A percentile compares a stretch with the other conserved stretches of the same genome.
Evolutionary conservation across 2,329 filamentous ascomycete genomes (phyloP).

Genomic region (Fusarium dlaminii): DNA sequence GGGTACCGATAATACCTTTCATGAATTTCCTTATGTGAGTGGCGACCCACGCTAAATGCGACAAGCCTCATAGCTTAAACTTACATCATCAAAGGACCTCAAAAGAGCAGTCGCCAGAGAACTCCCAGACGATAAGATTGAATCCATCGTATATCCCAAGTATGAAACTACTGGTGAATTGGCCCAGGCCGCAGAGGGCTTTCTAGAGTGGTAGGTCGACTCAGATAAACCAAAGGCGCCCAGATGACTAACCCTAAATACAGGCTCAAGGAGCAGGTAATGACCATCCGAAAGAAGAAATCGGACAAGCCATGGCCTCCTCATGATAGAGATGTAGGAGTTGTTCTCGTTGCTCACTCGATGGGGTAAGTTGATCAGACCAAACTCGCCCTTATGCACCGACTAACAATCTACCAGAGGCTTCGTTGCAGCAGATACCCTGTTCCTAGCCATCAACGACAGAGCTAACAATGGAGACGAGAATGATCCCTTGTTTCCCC

Average conservation of each 20-base stretch:
- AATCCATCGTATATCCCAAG: slow-evolving; percentile 73
- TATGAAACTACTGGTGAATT: slow-evolving; percentile 79
- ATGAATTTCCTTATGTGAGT: slow-evolving; percentile 66
- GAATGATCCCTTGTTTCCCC: slow-evolving; percentile 73
- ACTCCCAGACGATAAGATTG: slow-evolving; percentile 68
- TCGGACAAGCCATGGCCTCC: slow-evolving; percentile 79
- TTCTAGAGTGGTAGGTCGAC: slow-evolving; percentile 56
- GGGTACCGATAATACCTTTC: slow-evolving; percentile 76
- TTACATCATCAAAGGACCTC: slow-evolving; percentile 56
- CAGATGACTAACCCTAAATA: not conserved
- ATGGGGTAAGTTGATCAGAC: slow-evolving; percentile 65
- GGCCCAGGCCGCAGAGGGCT: slow-evolving; percentile 55
- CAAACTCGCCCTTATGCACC: too few species aligned
- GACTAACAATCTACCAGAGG: slow-evolving; percentile 58
- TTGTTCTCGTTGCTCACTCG: slow-evolving; percentile 83
- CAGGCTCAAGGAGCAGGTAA: slow-evolving; percentile 83
- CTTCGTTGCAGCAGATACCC: slow-evolving; percentile 83
- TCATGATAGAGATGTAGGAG: slow-evolving; percentile 80
- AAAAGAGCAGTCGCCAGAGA: slow-evolving; percentile 65
- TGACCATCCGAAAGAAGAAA: slow-evolving; percentile 76
- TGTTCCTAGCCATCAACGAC: slow-evolving; percentile 77
- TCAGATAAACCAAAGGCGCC: not conserved
- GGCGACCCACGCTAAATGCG: not conserved
- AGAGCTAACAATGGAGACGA: slow-evolving; percentile 54
- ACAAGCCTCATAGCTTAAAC: not conserved